These are phyloP conservation scores for Barnettozyma botsteinii DNA, from an alignment of 805 yeast genomes.

Conservation along the genomic window DNA sequence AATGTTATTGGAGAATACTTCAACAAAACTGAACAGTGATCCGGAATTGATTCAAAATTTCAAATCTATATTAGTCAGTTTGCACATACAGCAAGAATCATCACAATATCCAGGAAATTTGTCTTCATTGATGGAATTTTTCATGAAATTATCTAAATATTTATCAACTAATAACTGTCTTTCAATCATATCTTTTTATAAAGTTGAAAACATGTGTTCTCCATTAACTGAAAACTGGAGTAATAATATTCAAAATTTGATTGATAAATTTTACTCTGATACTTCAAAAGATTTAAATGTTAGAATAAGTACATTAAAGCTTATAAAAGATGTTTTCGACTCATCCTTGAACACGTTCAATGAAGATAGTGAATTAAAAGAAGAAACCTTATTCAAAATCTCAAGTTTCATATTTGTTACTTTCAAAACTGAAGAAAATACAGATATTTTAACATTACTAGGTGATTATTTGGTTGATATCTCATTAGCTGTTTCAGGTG, in stretches of 20 bases:
- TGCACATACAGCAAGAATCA: conserved; percentile 29
- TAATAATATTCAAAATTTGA: conserved; percentile 37
- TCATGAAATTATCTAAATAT: conserved; percentile 32
- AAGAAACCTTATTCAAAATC: conserved; percentile 12
- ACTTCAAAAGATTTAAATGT: conserved; percentile 20
- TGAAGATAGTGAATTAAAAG: conserved; percentile 7
- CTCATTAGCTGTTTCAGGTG: conserved; percentile 6
- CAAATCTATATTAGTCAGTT: conserved; percentile 31
- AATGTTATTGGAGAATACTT: conserved; percentile 17
- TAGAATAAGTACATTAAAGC: conserved; percentile 28
- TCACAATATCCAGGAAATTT: conserved; percentile 36
- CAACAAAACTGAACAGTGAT: conserved; percentile 22
- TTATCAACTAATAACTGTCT: conserved; percentile 34
- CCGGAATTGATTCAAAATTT: conserved; percentile 27
- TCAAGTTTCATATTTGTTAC: conserved; percentile 15
- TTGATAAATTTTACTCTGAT: conserved; percentile 39
- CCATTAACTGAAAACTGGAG: conserved; percentile 49
- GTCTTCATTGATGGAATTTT: conserved; percentile 37
- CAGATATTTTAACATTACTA: conserved; percentile 28
- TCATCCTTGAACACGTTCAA: conserved; percentile 14
- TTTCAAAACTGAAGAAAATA: conserved; percentile 15
- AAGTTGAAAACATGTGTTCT: conserved; percentile 46
- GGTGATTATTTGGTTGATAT: conserved; percentile 26
- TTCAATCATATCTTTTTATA: conserved; percentile 43
- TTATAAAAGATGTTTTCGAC: conserved; percentile 23